These are phyloP conservation scores for Solanum etuberosum DNA, from an alignment of 257 asterid species.

Conservation along the genomic window DNA sequence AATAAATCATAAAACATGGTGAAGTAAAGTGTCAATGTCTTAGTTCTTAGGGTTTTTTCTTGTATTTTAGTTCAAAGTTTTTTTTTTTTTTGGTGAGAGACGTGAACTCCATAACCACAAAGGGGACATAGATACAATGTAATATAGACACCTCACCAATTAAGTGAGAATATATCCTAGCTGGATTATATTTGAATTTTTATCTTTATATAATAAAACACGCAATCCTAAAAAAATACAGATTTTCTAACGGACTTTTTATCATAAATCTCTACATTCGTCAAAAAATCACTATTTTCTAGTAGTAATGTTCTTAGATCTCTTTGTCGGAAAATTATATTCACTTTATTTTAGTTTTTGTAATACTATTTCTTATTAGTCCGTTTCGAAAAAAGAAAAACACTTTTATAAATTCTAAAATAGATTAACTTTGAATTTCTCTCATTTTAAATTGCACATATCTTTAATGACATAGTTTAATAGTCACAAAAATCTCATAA, in stretches of 20 bases:
- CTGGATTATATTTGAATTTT: not conserved
- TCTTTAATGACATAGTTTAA: not conserved
- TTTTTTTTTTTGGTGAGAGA: not conserved
- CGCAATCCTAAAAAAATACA: not conserved
- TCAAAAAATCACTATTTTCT: not conserved
- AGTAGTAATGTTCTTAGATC: not conserved
- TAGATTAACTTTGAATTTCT: not conserved
- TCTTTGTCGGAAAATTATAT: not conserved
- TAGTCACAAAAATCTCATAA: not conserved
- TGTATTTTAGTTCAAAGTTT: not conserved
- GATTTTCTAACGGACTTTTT: fast-evolving
- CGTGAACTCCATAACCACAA: conserved; percentile 1
- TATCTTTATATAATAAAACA: not conserved
- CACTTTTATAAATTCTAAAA: not conserved
- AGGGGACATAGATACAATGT: not conserved
- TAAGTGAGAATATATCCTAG: not conserved
- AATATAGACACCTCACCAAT: not conserved
- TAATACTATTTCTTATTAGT: not conserved
- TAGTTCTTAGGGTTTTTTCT: not conserved
- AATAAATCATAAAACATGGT: not conserved
- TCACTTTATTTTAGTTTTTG: not conserved
- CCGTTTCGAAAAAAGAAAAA: not conserved
- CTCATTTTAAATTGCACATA: not conserved
- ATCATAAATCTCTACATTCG: not conserved
- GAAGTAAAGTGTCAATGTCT: not conserved